Conservation (phyloP, 306 rosid genomes). For the Casuarina glauca region DNA sequence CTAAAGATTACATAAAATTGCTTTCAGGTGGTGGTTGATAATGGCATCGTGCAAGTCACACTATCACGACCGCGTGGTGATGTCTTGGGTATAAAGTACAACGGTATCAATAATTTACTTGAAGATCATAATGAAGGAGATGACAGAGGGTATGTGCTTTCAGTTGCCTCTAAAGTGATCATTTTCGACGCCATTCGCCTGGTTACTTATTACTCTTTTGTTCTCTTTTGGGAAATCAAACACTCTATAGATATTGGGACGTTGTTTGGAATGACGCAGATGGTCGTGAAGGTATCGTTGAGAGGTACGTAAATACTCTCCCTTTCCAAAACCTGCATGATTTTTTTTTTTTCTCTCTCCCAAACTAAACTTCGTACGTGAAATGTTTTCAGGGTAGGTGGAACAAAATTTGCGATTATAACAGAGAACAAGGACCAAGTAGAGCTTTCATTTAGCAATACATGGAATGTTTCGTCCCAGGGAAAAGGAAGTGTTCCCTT, state of each 20-base stretch:
- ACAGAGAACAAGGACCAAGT: constrained; percentile 29
- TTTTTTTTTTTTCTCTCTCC: background rate
- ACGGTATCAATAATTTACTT: constrained; percentile 52
- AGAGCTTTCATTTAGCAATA: constrained; percentile 65
- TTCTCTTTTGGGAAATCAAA: background rate
- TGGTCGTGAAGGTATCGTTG: background rate
- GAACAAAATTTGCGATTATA: constrained; percentile 39
- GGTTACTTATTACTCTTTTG: background rate
- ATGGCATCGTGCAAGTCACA: constrained; percentile 56
- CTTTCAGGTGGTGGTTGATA: constrained; percentile 57
- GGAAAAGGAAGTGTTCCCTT: constrained; percentile 38
- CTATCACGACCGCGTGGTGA: constrained; percentile 61
- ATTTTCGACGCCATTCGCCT: background rate
- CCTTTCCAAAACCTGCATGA: background rate
- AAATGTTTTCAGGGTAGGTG: constrained; percentile 41
- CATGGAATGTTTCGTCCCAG: constrained; percentile 38
- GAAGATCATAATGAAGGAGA: constrained; percentile 6
- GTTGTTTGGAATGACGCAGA: constrained; percentile 53
- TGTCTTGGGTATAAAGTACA: constrained; percentile 46
- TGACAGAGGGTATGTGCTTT: constrained; percentile 58
- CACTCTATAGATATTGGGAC: constrained; percentile 56
- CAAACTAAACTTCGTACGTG: background rate
- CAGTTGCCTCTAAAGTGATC: background rate
- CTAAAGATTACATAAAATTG: background rate
- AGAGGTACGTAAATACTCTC: constrained; percentile 38